These are phyloP conservation scores for Martensiomyces pterosporus DNA, from an alignment of 192 early-diverging fungal species.

Conservation along the genomic window DNA sequence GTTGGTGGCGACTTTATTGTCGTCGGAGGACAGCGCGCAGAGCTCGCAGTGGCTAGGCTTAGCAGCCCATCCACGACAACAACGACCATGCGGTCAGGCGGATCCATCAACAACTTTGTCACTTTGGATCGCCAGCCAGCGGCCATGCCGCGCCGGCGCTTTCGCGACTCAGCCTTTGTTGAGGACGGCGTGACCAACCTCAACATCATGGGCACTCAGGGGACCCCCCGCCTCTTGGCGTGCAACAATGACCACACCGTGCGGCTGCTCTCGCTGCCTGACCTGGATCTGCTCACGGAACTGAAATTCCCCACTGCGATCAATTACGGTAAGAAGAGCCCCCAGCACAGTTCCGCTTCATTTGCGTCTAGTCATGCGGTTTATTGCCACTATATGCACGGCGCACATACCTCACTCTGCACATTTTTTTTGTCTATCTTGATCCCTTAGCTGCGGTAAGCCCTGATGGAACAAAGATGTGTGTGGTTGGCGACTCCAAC, in stretches of 20 bases:
- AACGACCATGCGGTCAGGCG: constrained; percentile 30
- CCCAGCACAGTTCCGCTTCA: too few species aligned
- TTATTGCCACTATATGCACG: not conserved
- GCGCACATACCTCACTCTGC: not conserved
- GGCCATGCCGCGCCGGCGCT: constrained; percentile 21
- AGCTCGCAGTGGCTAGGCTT: constrained; percentile 67
- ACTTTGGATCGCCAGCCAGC: constrained; percentile 29
- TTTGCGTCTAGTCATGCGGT: not conserved
- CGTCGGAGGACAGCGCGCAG: constrained; percentile 84
- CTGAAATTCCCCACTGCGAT: constrained; percentile 85
- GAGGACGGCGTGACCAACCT: constrained; percentile 87
- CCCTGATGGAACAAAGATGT: constrained; percentile 88
- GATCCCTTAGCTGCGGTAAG: constrained; percentile 70
- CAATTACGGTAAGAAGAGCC: constrained; percentile 72
- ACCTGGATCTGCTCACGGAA: constrained; percentile 65
- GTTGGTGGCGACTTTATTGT: constrained; percentile 80
- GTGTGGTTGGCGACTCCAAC: constrained; percentile 87
- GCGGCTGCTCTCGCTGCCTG: constrained; percentile 81
- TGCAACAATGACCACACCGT: constrained; percentile 95
- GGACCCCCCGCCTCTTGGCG: constrained; percentile 69
- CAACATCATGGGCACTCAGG: constrained; percentile 32
- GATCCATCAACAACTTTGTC: constrained; percentile 49
- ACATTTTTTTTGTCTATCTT: constrained; percentile 18
- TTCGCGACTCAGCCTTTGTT: constrained; percentile 48
- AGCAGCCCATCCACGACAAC: constrained; percentile 26